Conservation (phyloP, 225 moss, liverwort and hornwort genomes). For the Climacium dendroides region DNA sequence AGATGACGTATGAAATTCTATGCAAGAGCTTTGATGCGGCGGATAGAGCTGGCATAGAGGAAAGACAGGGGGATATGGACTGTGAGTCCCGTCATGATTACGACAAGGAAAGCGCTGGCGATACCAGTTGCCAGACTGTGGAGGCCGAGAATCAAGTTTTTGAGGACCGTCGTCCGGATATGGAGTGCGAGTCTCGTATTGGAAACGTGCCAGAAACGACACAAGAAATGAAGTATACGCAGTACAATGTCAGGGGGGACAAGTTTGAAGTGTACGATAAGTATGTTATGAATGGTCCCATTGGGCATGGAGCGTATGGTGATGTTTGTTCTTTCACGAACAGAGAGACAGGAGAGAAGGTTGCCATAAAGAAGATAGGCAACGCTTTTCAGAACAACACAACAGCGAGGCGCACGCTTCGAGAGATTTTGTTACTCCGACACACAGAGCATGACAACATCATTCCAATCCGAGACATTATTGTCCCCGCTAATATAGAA, state of each 20-base stretch:
- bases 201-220: neutral
- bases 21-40: slow-evolving; percentile 69
- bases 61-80: slow-evolving; percentile 25
- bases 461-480: slow-evolving; percentile 46
- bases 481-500: slow-evolving; percentile 27
- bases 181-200: slow-evolving; percentile 24
- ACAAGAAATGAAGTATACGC: slow-evolving; percentile 18
- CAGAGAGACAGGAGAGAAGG: slow-evolving; percentile 44
- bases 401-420: slow-evolving; percentile 37
- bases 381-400: slow-evolving; percentile 57
- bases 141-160: slow-evolving; percentile 8
- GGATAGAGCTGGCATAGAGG: slow-evolving; percentile 43
- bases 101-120: slow-evolving; percentile 16
- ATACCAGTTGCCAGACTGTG: slow-evolving; percentile 39
- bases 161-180: slow-evolving; percentile 19
- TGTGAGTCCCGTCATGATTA: slow-evolving; percentile 24
- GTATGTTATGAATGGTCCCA: slow-evolving; percentile 40
- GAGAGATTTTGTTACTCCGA: slow-evolving; percentile 45
- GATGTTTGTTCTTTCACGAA: slow-evolving; percentile 54
- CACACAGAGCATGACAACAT: slow-evolving; percentile 55
- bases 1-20: slow-evolving; percentile 70
- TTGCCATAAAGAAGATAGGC: slow-evolving; percentile 51
- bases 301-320: slow-evolving; percentile 53
- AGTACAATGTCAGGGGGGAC: slow-evolving; percentile 39
- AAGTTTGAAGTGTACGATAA: slow-evolving; percentile 50